Percentiles rank a stretch among this genome's conserved stretches.
These are phyloP conservation scores for Claviceps maximensis DNA, from an alignment of 2,329 filamentous ascomycete genomes.

Conservation along the genomic window DNA sequence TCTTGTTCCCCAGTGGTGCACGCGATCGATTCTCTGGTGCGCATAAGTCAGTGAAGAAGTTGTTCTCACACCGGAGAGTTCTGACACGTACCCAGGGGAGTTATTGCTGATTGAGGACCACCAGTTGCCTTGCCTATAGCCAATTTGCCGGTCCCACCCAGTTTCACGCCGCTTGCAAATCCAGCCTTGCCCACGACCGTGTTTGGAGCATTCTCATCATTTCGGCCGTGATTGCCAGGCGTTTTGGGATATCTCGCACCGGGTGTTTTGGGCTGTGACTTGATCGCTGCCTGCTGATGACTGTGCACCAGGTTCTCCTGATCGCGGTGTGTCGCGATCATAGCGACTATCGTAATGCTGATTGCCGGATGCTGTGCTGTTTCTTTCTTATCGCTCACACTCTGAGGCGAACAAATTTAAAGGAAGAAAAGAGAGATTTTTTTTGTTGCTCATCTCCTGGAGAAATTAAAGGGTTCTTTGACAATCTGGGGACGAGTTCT, in stretches of 20 bases:
- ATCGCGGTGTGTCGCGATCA: slow-evolving; percentile 67
- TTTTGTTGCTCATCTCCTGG: background rate
- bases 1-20: slow-evolving; percentile 84
- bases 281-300: slow-evolving; percentile 62
- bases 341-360: slow-evolving; percentile 21
- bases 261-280: slow-evolving; percentile 73
- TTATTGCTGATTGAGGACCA: slow-evolving; percentile 50
- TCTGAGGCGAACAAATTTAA: background rate
- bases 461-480: background rate
- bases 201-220: slow-evolving; percentile 64
- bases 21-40: slow-evolving; percentile 39
- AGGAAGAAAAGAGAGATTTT: no score
- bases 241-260: slow-evolving; percentile 67
- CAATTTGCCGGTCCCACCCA: slow-evolving; percentile 35
- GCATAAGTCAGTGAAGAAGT: slow-evolving; percentile 5
- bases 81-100: slow-evolving; percentile 58
- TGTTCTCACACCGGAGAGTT: background rate
- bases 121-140: slow-evolving; percentile 30
- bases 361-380: background rate
- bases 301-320: slow-evolving; percentile 78
- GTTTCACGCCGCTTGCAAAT: slow-evolving; percentile 42
- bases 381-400: background rate
- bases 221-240: slow-evolving; percentile 61
- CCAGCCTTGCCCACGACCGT: slow-evolving; percentile 26
- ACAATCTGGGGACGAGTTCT: background rate